phyloP scores from a whole-genome alignment of 371 early-diverging fungal species.

The Phascolomyces articulosus region DNA sequence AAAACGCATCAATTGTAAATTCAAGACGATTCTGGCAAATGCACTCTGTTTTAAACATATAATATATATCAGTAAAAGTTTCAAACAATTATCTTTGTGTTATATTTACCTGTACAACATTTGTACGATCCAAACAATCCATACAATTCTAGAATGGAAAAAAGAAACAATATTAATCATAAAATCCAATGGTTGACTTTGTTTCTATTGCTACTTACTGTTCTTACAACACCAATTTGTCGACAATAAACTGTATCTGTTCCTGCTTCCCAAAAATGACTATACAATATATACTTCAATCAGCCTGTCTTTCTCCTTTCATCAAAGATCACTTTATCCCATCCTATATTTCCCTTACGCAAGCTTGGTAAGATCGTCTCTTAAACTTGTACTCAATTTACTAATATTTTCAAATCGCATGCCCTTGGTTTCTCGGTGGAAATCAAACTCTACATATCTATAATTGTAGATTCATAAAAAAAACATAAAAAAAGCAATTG shows the following conservation, averaged over 20 bases:
- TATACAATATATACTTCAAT: constrained; percentile 7
- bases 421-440: constrained; percentile 73
- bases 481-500: no score
- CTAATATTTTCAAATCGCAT: constrained; percentile 59
- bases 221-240: constrained; percentile 52
- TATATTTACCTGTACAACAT: constrained; percentile 83
- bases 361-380: constrained; percentile 43
- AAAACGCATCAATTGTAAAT: constrained; percentile 68
- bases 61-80: neutral
- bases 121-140: constrained; percentile 99
- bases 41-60: constrained; percentile 63
- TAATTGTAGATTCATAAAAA: no score
- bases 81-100: neutral
- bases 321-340: no score
- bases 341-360: constrained; percentile 50
- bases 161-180: neutral
- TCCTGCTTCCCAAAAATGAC: constrained; percentile 50
- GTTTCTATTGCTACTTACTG: constrained; percentile 26
- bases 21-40: constrained; percentile 74
- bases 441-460: constrained; percentile 93
- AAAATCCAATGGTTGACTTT: neutral
- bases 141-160: constrained; percentile 85
- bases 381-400: constrained; percentile 43
- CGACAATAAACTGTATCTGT: constrained; percentile 29
- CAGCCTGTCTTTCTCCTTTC: neutral